Evolutionary conservation across 768 basidiomycete genomes (phyloP).

Genomic region (Auriscalpium microsporum): DNA sequence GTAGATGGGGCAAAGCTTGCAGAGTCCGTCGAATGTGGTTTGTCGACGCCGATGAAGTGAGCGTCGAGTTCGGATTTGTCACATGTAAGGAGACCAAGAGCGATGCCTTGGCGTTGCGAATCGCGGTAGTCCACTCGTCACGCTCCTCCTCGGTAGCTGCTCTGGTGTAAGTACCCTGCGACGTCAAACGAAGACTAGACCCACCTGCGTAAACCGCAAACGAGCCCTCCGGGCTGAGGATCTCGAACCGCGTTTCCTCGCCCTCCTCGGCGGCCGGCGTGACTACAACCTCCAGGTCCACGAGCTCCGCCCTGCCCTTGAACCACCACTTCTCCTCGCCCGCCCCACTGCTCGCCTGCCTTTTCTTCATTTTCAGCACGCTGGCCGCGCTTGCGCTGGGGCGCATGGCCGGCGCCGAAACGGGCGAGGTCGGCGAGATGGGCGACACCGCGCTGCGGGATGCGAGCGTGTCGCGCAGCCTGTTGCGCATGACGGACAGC

Average conservation of each 20-base stretch:
- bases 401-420: neutral
- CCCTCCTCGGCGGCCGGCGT: constrained; percentile 34
- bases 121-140: constrained; percentile 57
- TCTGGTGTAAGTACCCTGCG: too few species aligned
- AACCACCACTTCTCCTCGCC: constrained; percentile 64
- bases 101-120: constrained; percentile 62
- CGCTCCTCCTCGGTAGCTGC: constrained; percentile 48
- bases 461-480: constrained; percentile 1
- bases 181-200: constrained; percentile 7
- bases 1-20: constrained; percentile 64
- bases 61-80: constrained; percentile 71
- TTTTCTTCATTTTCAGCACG: constrained; percentile 19
- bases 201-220: constrained; percentile 68
- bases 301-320: constrained; percentile 58
- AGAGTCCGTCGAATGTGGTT: constrained; percentile 66
- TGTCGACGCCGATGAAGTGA: constrained; percentile 70
- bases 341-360: constrained; percentile 25
- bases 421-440: neutral
- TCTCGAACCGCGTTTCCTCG: constrained; percentile 56
- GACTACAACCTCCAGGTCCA: constrained; percentile 72
- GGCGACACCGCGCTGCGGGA: neutral
- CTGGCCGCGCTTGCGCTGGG: constrained; percentile 10
- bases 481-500: constrained; percentile 23
- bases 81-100: constrained; percentile 63
- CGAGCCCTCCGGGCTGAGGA: constrained; percentile 69